These are phyloP conservation scores for Lactarius indigo DNA, from an alignment of 768 basidiomycete genomes.

Conservation along the genomic window DNA sequence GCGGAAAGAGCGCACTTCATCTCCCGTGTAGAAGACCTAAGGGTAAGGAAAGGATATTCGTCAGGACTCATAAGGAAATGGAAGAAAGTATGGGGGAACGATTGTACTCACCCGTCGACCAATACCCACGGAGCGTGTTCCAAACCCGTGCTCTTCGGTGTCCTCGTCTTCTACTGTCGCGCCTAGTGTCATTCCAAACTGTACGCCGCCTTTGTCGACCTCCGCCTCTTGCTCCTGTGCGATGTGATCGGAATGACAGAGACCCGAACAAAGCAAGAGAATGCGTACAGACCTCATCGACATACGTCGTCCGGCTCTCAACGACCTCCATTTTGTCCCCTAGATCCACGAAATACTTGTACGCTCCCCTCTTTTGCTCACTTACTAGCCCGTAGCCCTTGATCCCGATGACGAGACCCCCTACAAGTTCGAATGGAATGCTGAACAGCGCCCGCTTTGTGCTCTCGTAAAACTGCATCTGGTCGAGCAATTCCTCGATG, in stretches of 20 bases:
- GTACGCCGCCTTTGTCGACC: conserved; percentile 35
- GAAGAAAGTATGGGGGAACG: conserved; percentile 20
- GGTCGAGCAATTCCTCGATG: conserved; percentile 71
- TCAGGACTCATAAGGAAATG: neutral
- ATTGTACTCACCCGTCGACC: conserved; percentile 47
- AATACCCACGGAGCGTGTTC: conserved; percentile 39
- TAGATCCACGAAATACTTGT: conserved; percentile 80
- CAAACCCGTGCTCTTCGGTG: conserved; percentile 35
- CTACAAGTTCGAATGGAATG: conserved; percentile 74
- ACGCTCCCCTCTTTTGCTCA: conserved; percentile 78
- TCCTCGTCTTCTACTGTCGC: conserved; percentile 36
- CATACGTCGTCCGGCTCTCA: conserved; percentile 61
- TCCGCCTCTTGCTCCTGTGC: conserved; percentile 36
- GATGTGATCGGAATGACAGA: neutral
- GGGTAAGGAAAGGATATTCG: conserved; percentile 1
- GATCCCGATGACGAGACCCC: conserved; percentile 70
- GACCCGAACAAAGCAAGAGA: neutral
- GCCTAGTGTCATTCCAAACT: conserved; percentile 43
- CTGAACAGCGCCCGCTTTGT: conserved; percentile 82
- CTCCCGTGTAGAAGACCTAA: conserved; percentile 82
- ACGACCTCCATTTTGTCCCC: conserved; percentile 79
- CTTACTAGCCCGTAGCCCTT: conserved; percentile 91
- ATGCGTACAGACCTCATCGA: conserved; percentile 59
- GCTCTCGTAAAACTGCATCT: conserved; percentile 78
- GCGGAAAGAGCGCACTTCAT: conserved; percentile 78